Percentiles rank a stretch among this genome's conserved stretches.
These are phyloP conservation scores for Galerina sulciceps DNA, from an alignment of 768 basidiomycete species.

Conservation along the genomic window DNA sequence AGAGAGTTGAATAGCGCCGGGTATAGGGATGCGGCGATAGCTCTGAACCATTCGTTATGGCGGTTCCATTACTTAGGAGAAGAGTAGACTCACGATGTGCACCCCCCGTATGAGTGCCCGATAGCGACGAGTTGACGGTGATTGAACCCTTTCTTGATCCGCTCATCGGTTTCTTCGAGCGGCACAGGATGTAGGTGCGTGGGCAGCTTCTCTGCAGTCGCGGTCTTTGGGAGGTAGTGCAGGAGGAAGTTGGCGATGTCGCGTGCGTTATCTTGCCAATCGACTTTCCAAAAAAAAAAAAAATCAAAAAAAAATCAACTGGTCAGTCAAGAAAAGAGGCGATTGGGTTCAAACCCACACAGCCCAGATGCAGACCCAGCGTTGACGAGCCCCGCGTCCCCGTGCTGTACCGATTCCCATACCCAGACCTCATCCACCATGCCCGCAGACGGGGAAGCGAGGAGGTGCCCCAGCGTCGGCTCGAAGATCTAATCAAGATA, in stretches of 20 bases:
- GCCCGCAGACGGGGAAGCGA: slow-evolving; percentile 43
- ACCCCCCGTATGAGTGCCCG: slow-evolving; percentile 88
- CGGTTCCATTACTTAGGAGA: not conserved
- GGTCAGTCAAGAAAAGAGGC: not conserved
- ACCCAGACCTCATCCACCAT: slow-evolving; percentile 75
- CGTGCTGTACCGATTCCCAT: slow-evolving; percentile 85
- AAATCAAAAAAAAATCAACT: too few relatives aligned
- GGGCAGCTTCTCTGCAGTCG: slow-evolving; percentile 44
- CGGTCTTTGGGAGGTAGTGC: slow-evolving; percentile 60
- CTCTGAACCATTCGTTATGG: slow-evolving; percentile 34
- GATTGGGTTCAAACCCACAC: slow-evolving; percentile 45
- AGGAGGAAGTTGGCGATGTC: slow-evolving; percentile 80
- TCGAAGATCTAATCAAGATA: slow-evolving; percentile 71
- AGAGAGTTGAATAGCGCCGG: slow-evolving; percentile 75
- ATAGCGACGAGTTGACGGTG: slow-evolving; percentile 64
- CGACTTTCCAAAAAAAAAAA: slow-evolving; percentile 49
- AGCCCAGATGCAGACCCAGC: slow-evolving; percentile 53
- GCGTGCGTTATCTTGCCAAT: slow-evolving; percentile 78
- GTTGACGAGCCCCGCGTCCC: slow-evolving; percentile 83
- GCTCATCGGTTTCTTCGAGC: slow-evolving; percentile 39
- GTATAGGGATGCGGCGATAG: slow-evolving; percentile 63
- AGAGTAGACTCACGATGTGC: slow-evolving; percentile 57
- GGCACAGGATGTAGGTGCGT: slow-evolving; percentile 56
- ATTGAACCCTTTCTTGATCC: slow-evolving; percentile 51
- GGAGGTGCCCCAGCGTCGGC: slow-evolving; percentile 57